phyloP scores from a whole-genome alignment of 192 early-diverging fungal genomes.

The Backusella liffmaniae region DNA sequence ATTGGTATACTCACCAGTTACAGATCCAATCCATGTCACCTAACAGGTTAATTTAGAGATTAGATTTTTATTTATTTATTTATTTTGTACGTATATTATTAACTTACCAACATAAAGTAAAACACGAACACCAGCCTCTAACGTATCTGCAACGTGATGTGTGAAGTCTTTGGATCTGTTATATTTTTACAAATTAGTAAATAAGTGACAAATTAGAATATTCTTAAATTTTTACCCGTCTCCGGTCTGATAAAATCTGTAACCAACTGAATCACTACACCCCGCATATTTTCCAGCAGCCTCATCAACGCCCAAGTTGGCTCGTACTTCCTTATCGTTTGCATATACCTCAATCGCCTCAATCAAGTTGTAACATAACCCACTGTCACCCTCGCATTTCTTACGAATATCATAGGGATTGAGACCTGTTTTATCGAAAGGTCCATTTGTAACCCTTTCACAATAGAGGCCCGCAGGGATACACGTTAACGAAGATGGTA shows the following conservation, averaged over 20 bases:
- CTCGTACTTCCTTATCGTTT: conserved; percentile 74
- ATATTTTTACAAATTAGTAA: conserved; percentile 10
- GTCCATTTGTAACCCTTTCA: not conserved
- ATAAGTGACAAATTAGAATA: conserved; percentile 34
- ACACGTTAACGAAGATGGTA: conserved; percentile 74
- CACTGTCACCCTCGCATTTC: conserved; percentile 70
- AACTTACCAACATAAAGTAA: conserved; percentile 80
- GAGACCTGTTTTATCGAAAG: conserved; percentile 13
- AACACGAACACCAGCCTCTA: conserved; percentile 79
- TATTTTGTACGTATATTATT: not conserved
- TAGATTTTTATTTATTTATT: not conserved
- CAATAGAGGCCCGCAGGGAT: conserved; percentile 63
- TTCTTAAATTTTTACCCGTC: conserved; percentile 22
- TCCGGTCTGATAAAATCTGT: conserved; percentile 20
- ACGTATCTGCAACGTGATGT: conserved; percentile 38
- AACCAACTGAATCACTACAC: conserved; percentile 60
- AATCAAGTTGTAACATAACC: conserved; percentile 90
- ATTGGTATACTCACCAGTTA: conserved; percentile 24
- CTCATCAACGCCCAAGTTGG: conserved; percentile 73
- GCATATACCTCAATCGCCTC: conserved; percentile 75
- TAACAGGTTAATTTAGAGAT: not conserved
- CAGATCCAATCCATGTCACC: conserved; percentile 40
- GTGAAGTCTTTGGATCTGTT: conserved; percentile 23
- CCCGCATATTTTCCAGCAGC: conserved; percentile 61
- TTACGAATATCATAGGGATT: conserved; percentile 93